phyloP scores from a whole-genome alignment of 306 rosid species.

The Castanea crenata region DNA sequence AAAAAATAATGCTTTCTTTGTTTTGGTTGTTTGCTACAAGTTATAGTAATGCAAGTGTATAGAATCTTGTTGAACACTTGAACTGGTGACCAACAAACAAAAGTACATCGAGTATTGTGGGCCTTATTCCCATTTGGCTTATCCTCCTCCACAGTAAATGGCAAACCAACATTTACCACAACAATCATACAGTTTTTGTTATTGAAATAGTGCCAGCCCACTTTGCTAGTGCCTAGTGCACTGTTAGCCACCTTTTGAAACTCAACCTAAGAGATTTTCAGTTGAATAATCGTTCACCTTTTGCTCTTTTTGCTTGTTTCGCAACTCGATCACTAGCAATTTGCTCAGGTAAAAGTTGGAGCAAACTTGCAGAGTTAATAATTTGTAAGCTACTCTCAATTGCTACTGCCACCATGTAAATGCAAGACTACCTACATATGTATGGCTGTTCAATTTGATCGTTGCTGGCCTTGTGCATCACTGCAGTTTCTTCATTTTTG shows the following conservation, averaged over 20 bases:
- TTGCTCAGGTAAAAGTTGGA: neutral
- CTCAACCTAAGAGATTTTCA: neutral
- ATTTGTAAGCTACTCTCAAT: neutral
- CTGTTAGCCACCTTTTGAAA: neutral
- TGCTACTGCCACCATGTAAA: no score
- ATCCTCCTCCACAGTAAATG: neutral
- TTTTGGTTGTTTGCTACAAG: neutral
- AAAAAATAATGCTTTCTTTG: conserved; percentile 6
- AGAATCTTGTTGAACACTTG: conserved; percentile 3
- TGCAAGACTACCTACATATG: no score
- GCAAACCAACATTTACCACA: neutral
- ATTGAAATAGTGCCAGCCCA: neutral
- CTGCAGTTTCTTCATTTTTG: no score
- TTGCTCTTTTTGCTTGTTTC: no score
- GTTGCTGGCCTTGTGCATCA: no score
- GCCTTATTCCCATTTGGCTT: neutral
- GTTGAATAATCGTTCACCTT: neutral
- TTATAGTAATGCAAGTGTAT: conserved; percentile 11
- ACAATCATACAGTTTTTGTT: neutral
- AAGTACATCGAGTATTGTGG: conserved; percentile 3
- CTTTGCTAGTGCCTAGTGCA: neutral
- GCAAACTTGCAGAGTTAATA: neutral
- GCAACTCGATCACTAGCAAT: neutral
- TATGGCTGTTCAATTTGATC: no score
- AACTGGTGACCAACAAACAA: conserved; percentile 12